Conservation (phyloP, 306 rosid genomes). For the Geum urbanum region DNA sequence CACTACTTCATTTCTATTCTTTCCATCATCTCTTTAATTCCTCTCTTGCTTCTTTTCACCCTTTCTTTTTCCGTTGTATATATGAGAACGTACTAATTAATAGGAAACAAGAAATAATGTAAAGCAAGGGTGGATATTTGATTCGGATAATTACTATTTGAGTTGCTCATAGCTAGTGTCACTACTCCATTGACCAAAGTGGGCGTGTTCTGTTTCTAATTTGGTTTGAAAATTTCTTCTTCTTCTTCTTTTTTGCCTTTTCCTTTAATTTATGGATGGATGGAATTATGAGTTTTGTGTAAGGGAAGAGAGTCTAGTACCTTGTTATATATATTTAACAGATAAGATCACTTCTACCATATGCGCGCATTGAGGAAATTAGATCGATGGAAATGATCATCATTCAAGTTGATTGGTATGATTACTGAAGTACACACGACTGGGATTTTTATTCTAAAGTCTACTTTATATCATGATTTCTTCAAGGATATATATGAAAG, state of each 20-base stretch:
- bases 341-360: not conserved
- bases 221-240: not conserved
- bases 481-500: slow-evolving; percentile 3
- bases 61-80: slow-evolving; percentile 13
- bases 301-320: no score
- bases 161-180: not conserved
- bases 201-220: not conserved
- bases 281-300: no score
- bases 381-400: not conserved
- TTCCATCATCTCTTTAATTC: not conserved
- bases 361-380: not conserved
- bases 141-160: not conserved
- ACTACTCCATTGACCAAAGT: not conserved
- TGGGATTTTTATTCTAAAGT: not conserved
- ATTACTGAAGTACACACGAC: slow-evolving; percentile 21
- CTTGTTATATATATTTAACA: not conserved
- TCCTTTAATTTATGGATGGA: not conserved
- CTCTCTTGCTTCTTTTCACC: no score
- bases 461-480: slow-evolving; percentile 11
- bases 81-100: slow-evolving; percentile 21
- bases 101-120: slow-evolving; percentile 5
- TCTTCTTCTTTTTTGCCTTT: not conserved
- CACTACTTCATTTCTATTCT: slow-evolving; percentile 21
- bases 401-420: slow-evolving; percentile 41
- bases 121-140: slow-evolving; percentile 2